Percentiles rank a stretch among this genome's conserved stretches.
Conservation (phyloP, 441 rosid genomes). For the Gossypium davidsonii region DNA sequence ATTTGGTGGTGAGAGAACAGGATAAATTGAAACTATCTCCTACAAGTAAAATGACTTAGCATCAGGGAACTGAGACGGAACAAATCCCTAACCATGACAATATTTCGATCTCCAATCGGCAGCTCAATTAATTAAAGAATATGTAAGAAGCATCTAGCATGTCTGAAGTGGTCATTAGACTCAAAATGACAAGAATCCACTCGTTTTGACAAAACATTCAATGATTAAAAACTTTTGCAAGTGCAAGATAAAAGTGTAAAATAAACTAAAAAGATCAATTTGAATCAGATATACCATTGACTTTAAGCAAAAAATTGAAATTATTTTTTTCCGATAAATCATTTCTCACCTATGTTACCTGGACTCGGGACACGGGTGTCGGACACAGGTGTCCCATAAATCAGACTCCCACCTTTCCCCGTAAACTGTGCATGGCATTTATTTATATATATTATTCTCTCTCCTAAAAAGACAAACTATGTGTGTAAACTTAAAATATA, state of each 20-base stretch:
- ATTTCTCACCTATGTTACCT: not conserved
- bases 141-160: not conserved
- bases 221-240: not conserved
- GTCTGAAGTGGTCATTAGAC: not conserved
- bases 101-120: not conserved
- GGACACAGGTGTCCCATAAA: too few species aligned
- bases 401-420: too few species aligned
- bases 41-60: constrained; percentile 28
- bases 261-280: not conserved
- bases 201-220: not conserved
- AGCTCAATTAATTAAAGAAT: not conserved
- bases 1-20: constrained; percentile 92
- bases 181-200: not conserved
- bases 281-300: not conserved
- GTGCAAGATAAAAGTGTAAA: not conserved
- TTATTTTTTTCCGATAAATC: not conserved
- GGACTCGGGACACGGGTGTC: too few species aligned
- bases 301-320: not conserved
- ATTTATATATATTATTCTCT: too few species aligned
- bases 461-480: too few species aligned
- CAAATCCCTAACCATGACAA: not conserved
- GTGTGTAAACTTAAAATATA: too few species aligned
- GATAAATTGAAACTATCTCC: constrained; percentile 96
- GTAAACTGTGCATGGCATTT: too few species aligned
- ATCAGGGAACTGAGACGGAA: constrained; percentile 3